Evolutionary conservation across 2,329 filamentous ascomycete genomes (phyloP), one percentile per base, ranked within the genome.

Genomic region (Thyridium curvatum): DNA sequence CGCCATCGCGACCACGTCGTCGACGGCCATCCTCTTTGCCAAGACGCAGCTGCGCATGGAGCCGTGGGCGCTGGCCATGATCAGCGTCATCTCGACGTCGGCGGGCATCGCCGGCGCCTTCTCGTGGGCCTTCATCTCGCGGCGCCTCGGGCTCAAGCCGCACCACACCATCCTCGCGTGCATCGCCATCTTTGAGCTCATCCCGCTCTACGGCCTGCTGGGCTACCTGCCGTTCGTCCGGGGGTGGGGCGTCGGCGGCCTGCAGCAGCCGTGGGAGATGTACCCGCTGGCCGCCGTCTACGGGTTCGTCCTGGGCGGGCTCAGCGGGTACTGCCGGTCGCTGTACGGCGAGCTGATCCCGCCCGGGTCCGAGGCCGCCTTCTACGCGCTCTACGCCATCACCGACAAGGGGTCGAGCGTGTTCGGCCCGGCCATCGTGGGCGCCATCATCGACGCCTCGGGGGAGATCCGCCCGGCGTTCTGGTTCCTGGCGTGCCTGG

Each of bases 261-360:
- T 98, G n/a, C 89, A 95, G 60, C 82, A 93, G 56, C 83, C 86
- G 3, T 95, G 89, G 86, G 93, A 98, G 52, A 96, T 98, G 87
- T 97, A 93, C 52, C 86, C 87, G 0, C 65, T 98, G 1, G 90
- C 88, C 0, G 85, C 86, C 3, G 79, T 97, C 12, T 97, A 96
- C 59, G 93, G 93, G 0, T 79, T 98, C 36, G 90, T 97, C 2
- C 78, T 97, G 21, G 93, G 93, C n/a, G 93, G 93, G 0, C 66
- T 98, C 31, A 88, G 86, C 41, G 85, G 84, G 17, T 96, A 97
- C 61, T 97, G 93, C 56, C 83, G 93, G 32, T 90, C 86, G 44
- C 72, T 98, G 4, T 98, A 87, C 56, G 90, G 89, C 30, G 90
- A 97, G 60, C 72, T 98, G 41, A 94, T 98, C 40, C 93, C 93